Base-by-base conservation (phyloP, 2,329 filamentous ascomycete genomes). In the Seiridium cupressi region DNA sequence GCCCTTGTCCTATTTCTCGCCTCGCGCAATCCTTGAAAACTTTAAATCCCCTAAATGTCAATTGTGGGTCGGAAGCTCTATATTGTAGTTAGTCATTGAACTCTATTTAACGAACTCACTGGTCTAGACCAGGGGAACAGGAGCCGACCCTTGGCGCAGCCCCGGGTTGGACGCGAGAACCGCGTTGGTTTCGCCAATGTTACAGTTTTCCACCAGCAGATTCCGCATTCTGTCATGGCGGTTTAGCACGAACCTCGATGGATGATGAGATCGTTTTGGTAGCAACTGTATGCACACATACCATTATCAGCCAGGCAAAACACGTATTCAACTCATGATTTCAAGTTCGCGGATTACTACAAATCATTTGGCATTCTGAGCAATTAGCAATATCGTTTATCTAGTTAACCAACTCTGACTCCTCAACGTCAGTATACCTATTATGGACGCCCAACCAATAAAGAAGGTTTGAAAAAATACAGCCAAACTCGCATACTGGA, bases 331-430 rank as follows among this genome's bases (percentile, higher is more conserved):
- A 46, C 11, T 46, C 44, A 46, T 13, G 44, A n/a, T 46, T 18
- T 46, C 13, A n/a, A 18, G 44, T n/a, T 13, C 26, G 44, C 26
- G 10, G 13, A 46, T n/a, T 46, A 13, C 13, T 46, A n/a, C 13
- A 13, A 46, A n/a, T 13, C 13, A 46, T 13, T 13, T n/a, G 44
- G 11, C 44, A 13, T 13, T 18, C 44, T 13, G 13, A 46, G 13
- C 13, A 46, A 13, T 18, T 18, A 13, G 5, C 44, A 5, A 46
- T 10, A n/a, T 18, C 13, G 26, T 18, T 80, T 82, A 54, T 59
- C 44, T n/a, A 61, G 54, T 57, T 6, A 57, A 35, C 55, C 55
- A 57, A 13, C 38, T 57, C 55, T 57, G 55, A 46, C 55, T 57
- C 9, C 31, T 32, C 13, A 57, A 32, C 18, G 55, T 57, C 31